These are phyloP conservation scores for Blastobotrys capitulatus DNA, from an alignment of 1,139 yeast species.

Conservation along the genomic window DNA sequence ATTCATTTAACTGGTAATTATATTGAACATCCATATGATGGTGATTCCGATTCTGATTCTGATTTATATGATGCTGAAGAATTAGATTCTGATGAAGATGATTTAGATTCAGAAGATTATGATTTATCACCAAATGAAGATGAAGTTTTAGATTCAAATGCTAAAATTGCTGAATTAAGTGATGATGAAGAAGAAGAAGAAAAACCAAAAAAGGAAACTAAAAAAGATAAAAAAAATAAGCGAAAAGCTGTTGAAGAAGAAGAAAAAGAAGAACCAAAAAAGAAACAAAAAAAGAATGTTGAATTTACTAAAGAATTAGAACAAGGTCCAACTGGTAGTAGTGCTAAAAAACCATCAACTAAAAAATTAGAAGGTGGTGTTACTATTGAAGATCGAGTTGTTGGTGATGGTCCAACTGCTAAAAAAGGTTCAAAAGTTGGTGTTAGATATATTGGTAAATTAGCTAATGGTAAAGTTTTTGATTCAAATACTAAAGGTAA, in stretches of 20 bases:
- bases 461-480: constrained; percentile 91
- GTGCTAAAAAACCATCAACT: constrained; percentile 41
- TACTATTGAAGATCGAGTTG: constrained; percentile 82
- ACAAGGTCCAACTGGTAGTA: constrained; percentile 67
- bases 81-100: constrained; percentile 29
- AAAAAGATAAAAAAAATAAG: constrained; percentile 39
- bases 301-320: constrained; percentile 87
- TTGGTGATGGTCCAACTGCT: constrained; percentile 83
- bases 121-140: constrained; percentile 92
- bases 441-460: constrained; percentile 96
- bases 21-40: constrained; percentile 89
- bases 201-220: constrained; percentile 41
- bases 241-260: constrained; percentile 34
- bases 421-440: constrained; percentile 89
- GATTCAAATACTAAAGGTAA: constrained; percentile 97
- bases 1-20: constrained; percentile 92
- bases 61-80: constrained; percentile 40
- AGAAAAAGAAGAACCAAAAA: constrained; percentile 25
- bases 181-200: constrained; percentile 48
- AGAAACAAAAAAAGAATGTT: constrained; percentile 46
- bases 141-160: constrained; percentile 46
- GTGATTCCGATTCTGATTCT: constrained; percentile 41
- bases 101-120: constrained; percentile 64
- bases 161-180: constrained; percentile 28
- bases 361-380: constrained; percentile 91